Base-by-base conservation (phyloP, 257 asterid genomes). In the Eucommia ulmoides region DNA sequence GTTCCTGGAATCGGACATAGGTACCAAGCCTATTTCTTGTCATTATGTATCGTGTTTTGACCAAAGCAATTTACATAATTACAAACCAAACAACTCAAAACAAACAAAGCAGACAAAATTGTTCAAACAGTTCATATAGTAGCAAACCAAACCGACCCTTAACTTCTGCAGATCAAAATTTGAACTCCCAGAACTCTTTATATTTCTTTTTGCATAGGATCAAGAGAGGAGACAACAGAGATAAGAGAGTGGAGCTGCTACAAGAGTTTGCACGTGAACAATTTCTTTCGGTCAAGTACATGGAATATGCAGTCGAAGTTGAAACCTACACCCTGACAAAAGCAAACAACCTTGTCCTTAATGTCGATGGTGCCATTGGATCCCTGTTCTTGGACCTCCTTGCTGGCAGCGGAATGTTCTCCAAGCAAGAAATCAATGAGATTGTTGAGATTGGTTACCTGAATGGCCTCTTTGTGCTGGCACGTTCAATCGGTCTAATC, bases 1-100 rank as follows among this genome's bases (percentile, higher is more conserved):
- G 97, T 91, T 49, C 99, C 99, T 44, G 99, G 99, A 45, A 91
- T 91, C 56, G 99, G 99, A 49, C 99, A 91, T 87, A 86, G 97
- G 99, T 86, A 74, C 54, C 33, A 49, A 46, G 15, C 25, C 19
- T 59, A 44, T 51, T 23, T 23, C 35, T 20, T 19, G 44, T 23
- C 15, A 8, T 19, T 20, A 23, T 29, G 45, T 22, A 3, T 19
- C 15, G 22, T 11, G 1, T 19, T 1, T 15, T 9, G 14, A n/a
- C 45, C 11, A 19, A 10, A 6, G 20, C 7, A 15, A 38, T 3
- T 15, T 8, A 15, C 16, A 38, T 38, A 14, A 42, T 6, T 16
- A 8, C 15, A 10, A 42, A 10, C 19, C 19, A 29, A 42, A 16
- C 20, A 42, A 16, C 48, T 42, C 19, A n/a, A 42, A 18, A 42